Base-by-base conservation (phyloP, 2,329 filamentous ascomycete genomes). In the Ceratocystiopsis minuta region DNA sequence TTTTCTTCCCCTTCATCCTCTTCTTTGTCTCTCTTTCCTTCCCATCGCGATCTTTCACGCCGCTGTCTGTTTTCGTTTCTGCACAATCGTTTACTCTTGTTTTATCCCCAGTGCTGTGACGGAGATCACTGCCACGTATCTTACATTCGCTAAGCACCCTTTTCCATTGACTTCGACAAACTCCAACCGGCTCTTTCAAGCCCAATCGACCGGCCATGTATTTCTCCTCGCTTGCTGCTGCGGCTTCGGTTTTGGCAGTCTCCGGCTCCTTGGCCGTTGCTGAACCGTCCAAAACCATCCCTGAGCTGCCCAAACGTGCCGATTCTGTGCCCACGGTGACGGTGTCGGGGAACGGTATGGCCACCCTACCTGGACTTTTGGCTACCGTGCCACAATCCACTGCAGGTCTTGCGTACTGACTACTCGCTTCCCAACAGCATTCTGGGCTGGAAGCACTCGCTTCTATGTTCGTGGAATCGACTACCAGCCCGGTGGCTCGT, bases 401-500 rank as follows among this genome's bases (percentile, higher is more conserved):
- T 28, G 7, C 4, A 28, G 24, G 24, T 28, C 5, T 6, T 28
- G 24, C 11, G 7, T 10, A 28, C 24, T 28, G 9, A 28, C 24
- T 9, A 6, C 24, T 28, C 7, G 5, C 24, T 10, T 10, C 11
- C 7, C 7, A 28, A 14, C 43, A 74, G 71, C 72, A 40, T 75
- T 75, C 63, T 75, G 63, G 60, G 50, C 63, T 36, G 67, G 61
- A 48, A 59, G 60, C 43, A 55, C 62, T 9, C 68, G 72, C 45
- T 76, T 75, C 61, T 75, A 72, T 51, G 52, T 76, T 45, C 69
- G 71, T 24, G 72, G 72, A 48, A 66, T 75, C 38, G 72, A 74
- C 59, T 76, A 75, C 58, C 71, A 75, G 56, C 72, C 72, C n/a
- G 72, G 70, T 46, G 72, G 71, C 48, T 68, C 70, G 24, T 66